phyloP scores from a whole-genome alignment of 805 yeast species.

The Hanseniaspora occidentalis region DNA sequence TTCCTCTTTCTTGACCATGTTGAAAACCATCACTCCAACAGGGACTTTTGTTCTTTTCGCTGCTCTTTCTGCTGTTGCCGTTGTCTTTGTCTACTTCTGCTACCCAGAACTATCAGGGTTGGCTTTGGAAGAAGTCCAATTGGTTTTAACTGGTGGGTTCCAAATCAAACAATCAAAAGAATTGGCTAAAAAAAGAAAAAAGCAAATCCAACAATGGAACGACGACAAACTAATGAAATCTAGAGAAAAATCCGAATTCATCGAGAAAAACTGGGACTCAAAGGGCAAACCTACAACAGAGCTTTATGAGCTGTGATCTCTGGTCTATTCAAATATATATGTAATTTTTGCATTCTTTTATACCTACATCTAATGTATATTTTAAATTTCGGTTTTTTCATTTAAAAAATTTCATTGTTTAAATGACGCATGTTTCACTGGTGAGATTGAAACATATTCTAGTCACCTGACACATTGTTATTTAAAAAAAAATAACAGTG shows the following conservation, averaged over 20 bases:
- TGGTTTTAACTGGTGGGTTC: constrained; percentile 72
- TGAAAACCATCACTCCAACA: constrained; percentile 83
- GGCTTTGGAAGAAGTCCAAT: constrained; percentile 84
- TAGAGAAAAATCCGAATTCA: background rate
- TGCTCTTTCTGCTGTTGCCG: constrained; percentile 59
- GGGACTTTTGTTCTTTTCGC: constrained; percentile 92
- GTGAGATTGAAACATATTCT: too few relatives aligned
- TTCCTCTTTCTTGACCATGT: constrained; percentile 87
- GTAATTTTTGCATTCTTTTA: too few relatives aligned
- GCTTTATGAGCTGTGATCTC: background rate
- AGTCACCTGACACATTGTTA: too few relatives aligned
- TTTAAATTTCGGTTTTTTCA: too few relatives aligned
- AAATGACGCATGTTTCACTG: too few relatives aligned
- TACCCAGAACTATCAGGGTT: constrained; percentile 89
- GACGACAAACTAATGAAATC: too few relatives aligned
- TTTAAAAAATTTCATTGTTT: too few relatives aligned
- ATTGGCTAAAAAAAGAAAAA: constrained; percentile 36
- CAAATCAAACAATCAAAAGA: constrained; percentile 55
- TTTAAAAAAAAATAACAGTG: too few relatives aligned
- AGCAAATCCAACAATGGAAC: too few relatives aligned
- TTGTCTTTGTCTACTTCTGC: constrained; percentile 65
- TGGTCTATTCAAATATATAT: too few relatives aligned
- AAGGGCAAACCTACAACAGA: background rate
- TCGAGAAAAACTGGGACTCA: background rate
- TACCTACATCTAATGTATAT: too few relatives aligned